A percentile compares a stretch with the other conserved stretches of the same genome.
phyloP scores from a whole-genome alignment of 2,329 filamentous ascomycete species.

The Trichoderma cornu-damae region DNA sequence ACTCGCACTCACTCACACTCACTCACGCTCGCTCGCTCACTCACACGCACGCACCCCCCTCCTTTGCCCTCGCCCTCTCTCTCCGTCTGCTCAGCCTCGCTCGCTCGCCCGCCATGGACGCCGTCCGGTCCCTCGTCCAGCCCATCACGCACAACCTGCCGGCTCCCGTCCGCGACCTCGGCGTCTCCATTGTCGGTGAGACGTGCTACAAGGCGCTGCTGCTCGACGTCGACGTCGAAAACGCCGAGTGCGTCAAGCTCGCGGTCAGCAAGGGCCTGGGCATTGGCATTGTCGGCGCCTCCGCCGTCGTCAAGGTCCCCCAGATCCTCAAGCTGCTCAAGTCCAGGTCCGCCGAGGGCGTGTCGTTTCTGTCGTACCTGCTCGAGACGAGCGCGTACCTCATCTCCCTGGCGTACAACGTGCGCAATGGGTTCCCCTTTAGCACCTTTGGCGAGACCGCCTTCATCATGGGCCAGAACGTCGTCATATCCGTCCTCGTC shows the following conservation, averaged over 20 bases:
- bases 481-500: constrained; percentile 81
- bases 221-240: constrained; percentile 73
- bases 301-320: constrained; percentile 89
- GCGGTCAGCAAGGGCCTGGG: constrained; percentile 89
- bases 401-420: constrained; percentile 87
- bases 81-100: constrained; percentile 7
- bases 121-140: constrained; percentile 55
- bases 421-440: constrained; percentile 87
- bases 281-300: constrained; percentile 86
- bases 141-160: constrained; percentile 72
- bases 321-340: constrained; percentile 89
- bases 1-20: neutral
- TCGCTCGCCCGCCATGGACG: constrained; percentile 48
- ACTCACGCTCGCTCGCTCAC: neutral
- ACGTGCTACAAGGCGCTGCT: constrained; percentile 82
- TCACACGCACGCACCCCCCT: neutral
- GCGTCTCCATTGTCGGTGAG: constrained; percentile 73
- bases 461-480: constrained; percentile 86
- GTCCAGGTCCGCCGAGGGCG: constrained; percentile 73
- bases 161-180: constrained; percentile 65
- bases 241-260: constrained; percentile 77
- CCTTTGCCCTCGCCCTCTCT: neutral
- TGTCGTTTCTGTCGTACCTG: constrained; percentile 85
- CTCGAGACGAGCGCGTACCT: constrained; percentile 87
- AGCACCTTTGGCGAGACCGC: constrained; percentile 95